Evolutionary conservation across 2,329 filamentous ascomycete genomes (phyloP).

Genomic region (Claviceps lovelessii): DNA sequence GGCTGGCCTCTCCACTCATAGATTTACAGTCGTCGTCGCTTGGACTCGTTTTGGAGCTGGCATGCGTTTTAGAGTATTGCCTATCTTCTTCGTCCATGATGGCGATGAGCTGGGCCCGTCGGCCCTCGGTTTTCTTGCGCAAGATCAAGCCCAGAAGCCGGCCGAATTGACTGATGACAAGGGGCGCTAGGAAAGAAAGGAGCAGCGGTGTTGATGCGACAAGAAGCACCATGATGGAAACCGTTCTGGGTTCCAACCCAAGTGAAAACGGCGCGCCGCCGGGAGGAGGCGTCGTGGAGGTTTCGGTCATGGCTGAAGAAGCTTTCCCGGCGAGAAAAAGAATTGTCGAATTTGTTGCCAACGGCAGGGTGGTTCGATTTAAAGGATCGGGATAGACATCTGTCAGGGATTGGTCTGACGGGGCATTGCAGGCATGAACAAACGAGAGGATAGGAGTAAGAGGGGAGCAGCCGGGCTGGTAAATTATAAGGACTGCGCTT

Average conservation of each 20-base stretch:
- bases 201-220: constrained; percentile 10
- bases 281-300: constrained; percentile 14
- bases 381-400: neutral
- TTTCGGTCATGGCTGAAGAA: constrained; percentile 12
- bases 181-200: constrained; percentile 13
- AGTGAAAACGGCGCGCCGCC: constrained; percentile 14
- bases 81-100: constrained; percentile 33
- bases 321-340: neutral
- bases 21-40: constrained; percentile 61
- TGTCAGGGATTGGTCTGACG: neutral
- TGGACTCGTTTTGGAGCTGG: constrained; percentile 19
- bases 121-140: constrained; percentile 47
- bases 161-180: constrained; percentile 22
- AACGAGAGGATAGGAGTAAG: neutral
- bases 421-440: neutral
- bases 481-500: neutral
- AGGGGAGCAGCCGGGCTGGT: neutral
- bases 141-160: constrained; percentile 44
- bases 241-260: constrained; percentile 15
- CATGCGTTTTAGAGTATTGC: constrained; percentile 21
- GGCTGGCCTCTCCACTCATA: constrained; percentile 46
- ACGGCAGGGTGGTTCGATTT: neutral
- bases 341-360: neutral
- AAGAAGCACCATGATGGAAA: constrained; percentile 13
- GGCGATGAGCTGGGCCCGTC: constrained; percentile 42